These are phyloP conservation scores for Cladosporium cucumerinum DNA, from an alignment of 2,329 filamentous ascomycete genomes.

Conservation along the genomic window DNA sequence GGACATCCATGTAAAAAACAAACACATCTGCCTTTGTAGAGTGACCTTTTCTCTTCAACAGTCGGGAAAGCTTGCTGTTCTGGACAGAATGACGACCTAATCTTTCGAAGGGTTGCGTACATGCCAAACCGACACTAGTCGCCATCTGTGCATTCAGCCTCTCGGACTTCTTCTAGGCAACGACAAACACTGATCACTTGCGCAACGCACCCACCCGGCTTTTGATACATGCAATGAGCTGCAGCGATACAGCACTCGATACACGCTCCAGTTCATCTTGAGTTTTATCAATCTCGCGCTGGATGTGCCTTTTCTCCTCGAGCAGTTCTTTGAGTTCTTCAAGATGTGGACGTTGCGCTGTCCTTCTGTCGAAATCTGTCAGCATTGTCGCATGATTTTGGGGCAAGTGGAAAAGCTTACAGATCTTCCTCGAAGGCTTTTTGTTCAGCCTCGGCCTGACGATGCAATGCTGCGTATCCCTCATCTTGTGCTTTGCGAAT, in stretches of 20 bases:
- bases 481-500: conserved; percentile 4
- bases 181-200: neutral
- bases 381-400: neutral
- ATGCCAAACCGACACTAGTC: too few relatives aligned
- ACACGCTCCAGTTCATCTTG: conserved; percentile 18
- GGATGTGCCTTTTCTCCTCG: conserved; percentile 20
- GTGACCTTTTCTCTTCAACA: too few relatives aligned
- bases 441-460: neutral
- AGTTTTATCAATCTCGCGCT: conserved; percentile 18
- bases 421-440: neutral
- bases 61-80: too few relatives aligned
- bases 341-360: conserved; percentile 22
- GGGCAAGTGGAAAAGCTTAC: neutral
- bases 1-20: too few relatives aligned
- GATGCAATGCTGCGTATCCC: neutral
- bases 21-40: too few relatives aligned
- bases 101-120: too few relatives aligned
- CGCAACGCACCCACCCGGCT: conserved; percentile 18
- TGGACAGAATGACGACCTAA: too few relatives aligned
- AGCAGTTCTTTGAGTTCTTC: conserved; percentile 24
- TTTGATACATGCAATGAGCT: conserved; percentile 23
- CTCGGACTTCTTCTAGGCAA: neutral
- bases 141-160: neutral
- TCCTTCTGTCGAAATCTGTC: neutral
- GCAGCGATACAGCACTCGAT: conserved; percentile 18